Evolutionary conservation across 306 rosid species (phyloP).

Genomic region (Gleditsia sinensis): DNA sequence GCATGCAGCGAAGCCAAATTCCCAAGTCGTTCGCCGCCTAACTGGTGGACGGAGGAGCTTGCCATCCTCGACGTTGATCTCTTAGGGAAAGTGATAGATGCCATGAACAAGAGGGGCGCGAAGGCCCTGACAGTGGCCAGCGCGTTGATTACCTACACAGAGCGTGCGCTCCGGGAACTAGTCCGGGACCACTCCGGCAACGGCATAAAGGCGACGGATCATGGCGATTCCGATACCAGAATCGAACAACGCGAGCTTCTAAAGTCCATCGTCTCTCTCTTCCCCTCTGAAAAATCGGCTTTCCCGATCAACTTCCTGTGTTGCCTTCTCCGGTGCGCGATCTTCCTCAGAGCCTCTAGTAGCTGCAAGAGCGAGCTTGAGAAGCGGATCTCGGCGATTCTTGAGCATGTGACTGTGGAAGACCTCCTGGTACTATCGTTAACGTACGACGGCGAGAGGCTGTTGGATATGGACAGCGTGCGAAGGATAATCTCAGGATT

Average conservation of each 20-base stretch:
- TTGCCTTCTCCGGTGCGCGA: slow-evolving; percentile 83
- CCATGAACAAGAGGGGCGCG: slow-evolving; percentile 66
- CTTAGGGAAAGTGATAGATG: slow-evolving; percentile 55
- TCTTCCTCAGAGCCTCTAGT: slow-evolving; percentile 55
- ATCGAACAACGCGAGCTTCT: slow-evolving; percentile 59
- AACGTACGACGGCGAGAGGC: slow-evolving; percentile 82
- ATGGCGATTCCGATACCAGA: slow-evolving; percentile 32
- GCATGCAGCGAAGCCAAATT: slow-evolving; percentile 69
- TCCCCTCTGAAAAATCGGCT: slow-evolving; percentile 74
- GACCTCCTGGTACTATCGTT: slow-evolving; percentile 70
- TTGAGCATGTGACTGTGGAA: slow-evolving; percentile 79
- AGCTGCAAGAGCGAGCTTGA: slow-evolving; percentile 68
- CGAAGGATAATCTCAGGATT: slow-evolving; percentile 63
- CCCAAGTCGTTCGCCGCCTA: slow-evolving; percentile 76
- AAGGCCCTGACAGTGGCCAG: slow-evolving; percentile 56
- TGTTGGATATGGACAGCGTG: slow-evolving; percentile 76
- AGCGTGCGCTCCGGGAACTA: slow-evolving; percentile 72
- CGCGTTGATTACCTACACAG: slow-evolving; percentile 70
- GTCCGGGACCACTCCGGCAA: slow-evolving; percentile 83
- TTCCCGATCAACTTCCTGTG: slow-evolving; percentile 89
- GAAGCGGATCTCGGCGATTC: slow-evolving; percentile 56
- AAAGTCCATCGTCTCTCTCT: slow-evolving; percentile 57
- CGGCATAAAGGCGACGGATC: slow-evolving; percentile 2
- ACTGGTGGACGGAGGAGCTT: slow-evolving; percentile 95
- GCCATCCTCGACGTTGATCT: slow-evolving; percentile 54